phyloP scores from a whole-genome alignment of 495 filamentous ascomycete genomes.

The Penicillium tannophilum region DNA sequence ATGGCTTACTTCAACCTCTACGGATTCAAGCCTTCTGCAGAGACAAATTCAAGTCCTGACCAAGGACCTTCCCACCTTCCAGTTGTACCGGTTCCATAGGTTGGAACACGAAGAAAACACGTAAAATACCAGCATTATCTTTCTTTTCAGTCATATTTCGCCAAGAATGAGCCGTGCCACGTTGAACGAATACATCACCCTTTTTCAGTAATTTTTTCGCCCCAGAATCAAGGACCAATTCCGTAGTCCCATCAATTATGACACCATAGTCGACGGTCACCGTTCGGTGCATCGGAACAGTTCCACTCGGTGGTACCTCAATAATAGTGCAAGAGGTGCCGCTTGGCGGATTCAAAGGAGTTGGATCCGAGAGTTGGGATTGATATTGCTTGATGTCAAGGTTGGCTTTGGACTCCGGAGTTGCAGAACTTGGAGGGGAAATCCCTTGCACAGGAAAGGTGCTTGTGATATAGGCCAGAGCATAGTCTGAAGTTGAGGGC shows the following conservation, averaged over 20 bases:
- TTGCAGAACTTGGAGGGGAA: conserved; percentile 23
- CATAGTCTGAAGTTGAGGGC: conserved; percentile 24
- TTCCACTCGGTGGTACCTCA: conserved; percentile 67
- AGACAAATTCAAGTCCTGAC: conserved; percentile 26
- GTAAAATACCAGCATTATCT: conserved; percentile 44
- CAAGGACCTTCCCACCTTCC: conserved; percentile 21
- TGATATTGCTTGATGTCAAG: conserved; percentile 20
- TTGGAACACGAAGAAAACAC: conserved; percentile 62
- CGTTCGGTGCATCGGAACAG: conserved; percentile 68
- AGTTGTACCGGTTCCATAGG: conserved; percentile 25
- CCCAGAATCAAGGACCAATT: conserved; percentile 70
- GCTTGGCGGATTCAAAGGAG: conserved; percentile 25
- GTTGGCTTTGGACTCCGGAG: conserved; percentile 20
- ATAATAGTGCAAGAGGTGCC: conserved; percentile 56
- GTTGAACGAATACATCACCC: conserved; percentile 69
- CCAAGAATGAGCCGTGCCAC: conserved; percentile 53
- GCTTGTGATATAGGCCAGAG: conserved; percentile 21
- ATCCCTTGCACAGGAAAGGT: conserved; percentile 27
- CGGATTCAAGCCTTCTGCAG: conserved; percentile 18
- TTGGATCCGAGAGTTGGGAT: conserved; percentile 21
- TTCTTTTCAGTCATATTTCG: conserved; percentile 36
- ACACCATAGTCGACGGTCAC: conserved; percentile 74
- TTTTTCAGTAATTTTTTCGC: conserved; percentile 64
- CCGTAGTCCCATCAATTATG: conserved; percentile 70
- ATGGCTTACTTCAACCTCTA: background rate